Base-by-base conservation (phyloP, 495 filamentous ascomycete species). In the Chaetomium cochliodes region DNA sequence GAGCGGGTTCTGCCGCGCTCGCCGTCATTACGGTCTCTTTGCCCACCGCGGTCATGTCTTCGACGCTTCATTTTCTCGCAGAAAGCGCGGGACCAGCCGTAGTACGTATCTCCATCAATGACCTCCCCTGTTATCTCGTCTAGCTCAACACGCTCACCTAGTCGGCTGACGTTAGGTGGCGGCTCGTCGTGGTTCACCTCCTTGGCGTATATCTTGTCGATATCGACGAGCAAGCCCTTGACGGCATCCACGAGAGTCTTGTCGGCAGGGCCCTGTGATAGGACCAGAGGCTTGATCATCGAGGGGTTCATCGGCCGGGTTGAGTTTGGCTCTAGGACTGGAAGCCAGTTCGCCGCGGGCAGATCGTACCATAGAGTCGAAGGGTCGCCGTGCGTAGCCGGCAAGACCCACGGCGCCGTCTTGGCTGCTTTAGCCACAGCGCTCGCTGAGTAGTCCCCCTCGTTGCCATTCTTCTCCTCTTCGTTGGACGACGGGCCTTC, bases 21-120 rank as follows among this genome's bases (percentile, higher is more conserved):
- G 28, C 30, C 51, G 37, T 70, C 61, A 60, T 67, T 50, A 6
- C 58, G 53, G 42, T 71, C 60, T 62, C 67, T 56, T 2, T 55
- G 53, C 25, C 64, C 66, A 20, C 49, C 61, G 30, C 66, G 71
- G 12, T 72, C 77, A 55, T 80, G 79, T 62, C 76, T 77, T 46
- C 85, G 79, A 58, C 82, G 83, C 72, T 87, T 90, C 89, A 93
- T 96, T 65, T 88, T 87, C 67, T 90, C 82, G 76, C 91, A 96
- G 67, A 96, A 96, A 9, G 78, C 75, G 51, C 82, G 85, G 16
- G 89, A 92, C 92, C 92, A 96, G 44, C 91, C 92, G 71, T 94
- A 94, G 70, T 96, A 96, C 9, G 86, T 87, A 39, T 93, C 87
- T 9, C 87, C 86, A 20, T 77, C 78, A 13, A 81, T 67, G 22